Conservation (phyloP, 2,329 filamentous ascomycete species). For the Claviceps lovelessii region DNA sequence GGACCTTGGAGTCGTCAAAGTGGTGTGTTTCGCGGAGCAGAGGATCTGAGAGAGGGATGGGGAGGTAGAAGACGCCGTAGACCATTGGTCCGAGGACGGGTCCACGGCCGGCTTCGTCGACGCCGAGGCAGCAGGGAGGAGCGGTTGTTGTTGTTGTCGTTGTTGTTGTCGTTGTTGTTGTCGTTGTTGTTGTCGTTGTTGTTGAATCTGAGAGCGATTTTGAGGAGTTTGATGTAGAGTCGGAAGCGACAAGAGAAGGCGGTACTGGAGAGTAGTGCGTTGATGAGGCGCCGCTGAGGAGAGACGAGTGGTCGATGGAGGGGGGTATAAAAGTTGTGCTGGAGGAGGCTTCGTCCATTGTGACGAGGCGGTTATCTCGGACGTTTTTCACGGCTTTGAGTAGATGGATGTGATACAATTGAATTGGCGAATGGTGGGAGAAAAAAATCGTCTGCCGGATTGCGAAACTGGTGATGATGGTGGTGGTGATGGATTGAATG, state of each 20-base stretch:
- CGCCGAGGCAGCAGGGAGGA: constrained; percentile 57
- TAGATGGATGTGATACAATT: too few species aligned
- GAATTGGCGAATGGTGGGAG: background rate
- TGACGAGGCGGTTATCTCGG: background rate
- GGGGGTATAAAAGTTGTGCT: constrained; percentile 46
- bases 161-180: constrained; percentile 12
- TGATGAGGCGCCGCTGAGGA: constrained; percentile 55
- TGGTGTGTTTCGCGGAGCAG: constrained; percentile 67
- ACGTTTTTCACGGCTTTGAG: background rate
- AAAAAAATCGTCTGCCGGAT: background rate
- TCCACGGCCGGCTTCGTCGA: constrained; percentile 87
- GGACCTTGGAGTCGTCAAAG: constrained; percentile 91
- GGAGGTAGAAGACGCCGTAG: constrained; percentile 61
- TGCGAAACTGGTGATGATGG: background rate
- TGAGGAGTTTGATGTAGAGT: constrained; percentile 8
- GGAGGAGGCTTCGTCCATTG: constrained; percentile 5
- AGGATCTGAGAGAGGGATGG: constrained; percentile 52
- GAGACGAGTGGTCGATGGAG: constrained; percentile 42
- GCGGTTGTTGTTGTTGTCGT: constrained; percentile 4
- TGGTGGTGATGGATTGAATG: background rate
- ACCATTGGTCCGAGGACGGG: constrained; percentile 80
- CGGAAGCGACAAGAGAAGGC: constrained; percentile 34
- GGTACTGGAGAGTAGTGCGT: constrained; percentile 59
- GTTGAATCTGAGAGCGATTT: constrained; percentile 16
- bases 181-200: background rate